Percentiles rank a stretch among this genome's conserved stretches.
phyloP scores from a whole-genome alignment of 2,329 filamentous ascomycete genomes.

The Verticillium dahliae region DNA sequence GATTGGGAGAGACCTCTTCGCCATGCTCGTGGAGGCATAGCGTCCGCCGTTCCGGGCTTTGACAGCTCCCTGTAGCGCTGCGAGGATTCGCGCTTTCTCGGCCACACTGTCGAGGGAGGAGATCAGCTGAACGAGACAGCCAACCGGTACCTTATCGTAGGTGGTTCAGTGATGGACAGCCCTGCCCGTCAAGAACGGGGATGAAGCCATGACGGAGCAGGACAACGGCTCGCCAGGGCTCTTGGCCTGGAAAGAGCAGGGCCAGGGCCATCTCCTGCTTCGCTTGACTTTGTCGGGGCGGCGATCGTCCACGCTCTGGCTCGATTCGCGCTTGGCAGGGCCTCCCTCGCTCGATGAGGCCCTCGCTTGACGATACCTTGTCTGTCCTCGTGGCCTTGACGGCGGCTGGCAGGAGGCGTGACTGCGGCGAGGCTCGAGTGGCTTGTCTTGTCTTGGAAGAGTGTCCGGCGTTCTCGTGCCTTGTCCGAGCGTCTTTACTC shows the following conservation, averaged over 20 bases:
- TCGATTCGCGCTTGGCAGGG: no score
- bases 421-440: no score
- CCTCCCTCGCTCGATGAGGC: no score
- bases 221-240: background rate
- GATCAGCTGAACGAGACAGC: background rate
- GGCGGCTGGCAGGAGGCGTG: no score
- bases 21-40: background rate
- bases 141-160: background rate
- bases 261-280: background rate
- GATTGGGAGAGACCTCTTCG: background rate
- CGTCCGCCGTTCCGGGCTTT: background rate
- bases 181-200: background rate
- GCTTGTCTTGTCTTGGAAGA: no score
- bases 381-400: no score
- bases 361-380: no score
- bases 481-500: no score
- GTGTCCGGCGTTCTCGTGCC: no score
- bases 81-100: background rate
- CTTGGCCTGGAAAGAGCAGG: background rate
- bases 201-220: background rate
- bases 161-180: background rate
- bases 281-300: background rate
- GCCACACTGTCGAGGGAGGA: background rate
- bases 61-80: background rate
- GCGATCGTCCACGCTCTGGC: background rate